Percentiles rank a stretch among this genome's conserved stretches.
phyloP scores from a whole-genome alignment of 768 basidiomycete species.

The Phaffia australis region DNA sequence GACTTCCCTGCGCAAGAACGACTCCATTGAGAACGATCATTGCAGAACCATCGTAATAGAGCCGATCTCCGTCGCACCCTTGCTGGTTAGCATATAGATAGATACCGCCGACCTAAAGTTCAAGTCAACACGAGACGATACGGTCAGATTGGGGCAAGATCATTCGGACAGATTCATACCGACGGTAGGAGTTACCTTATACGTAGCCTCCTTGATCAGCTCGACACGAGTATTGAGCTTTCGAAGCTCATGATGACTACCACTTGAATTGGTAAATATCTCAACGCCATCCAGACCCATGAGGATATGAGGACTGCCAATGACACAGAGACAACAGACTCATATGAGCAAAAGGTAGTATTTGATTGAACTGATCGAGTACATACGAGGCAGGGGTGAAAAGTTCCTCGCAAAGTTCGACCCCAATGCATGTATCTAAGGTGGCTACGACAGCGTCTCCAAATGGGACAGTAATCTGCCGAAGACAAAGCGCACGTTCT shows the following conservation, averaged over 20 bases:
- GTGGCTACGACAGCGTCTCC: conserved; percentile 93
- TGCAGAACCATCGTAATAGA: conserved; percentile 96
- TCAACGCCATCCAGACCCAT: conserved; percentile 99
- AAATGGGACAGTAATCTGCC: conserved; percentile 76
- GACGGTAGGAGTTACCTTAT: conserved; percentile 53
- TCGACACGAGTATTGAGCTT: conserved; percentile 85
- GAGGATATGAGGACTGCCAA: conserved; percentile 73
- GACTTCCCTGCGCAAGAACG: conserved; percentile 86
- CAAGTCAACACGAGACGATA: neutral
- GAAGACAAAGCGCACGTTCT: conserved; percentile 2
- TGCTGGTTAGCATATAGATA: conserved; percentile 99
- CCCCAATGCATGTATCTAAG: conserved; percentile 85
- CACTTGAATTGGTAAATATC: conserved; percentile 97
- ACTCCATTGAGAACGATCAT: conserved; percentile 91
- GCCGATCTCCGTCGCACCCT: conserved; percentile 93
- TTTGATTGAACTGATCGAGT: neutral
- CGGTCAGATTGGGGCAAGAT: neutral
- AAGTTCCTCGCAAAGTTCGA: conserved; percentile 93
- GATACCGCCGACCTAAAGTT: conserved; percentile 74
- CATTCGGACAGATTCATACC: neutral
- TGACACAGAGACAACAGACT: neutral
- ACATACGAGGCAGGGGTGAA: conserved; percentile 87
- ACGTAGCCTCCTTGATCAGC: conserved; percentile 89
- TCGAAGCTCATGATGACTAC: conserved; percentile 96
- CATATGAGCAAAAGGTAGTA: conserved; percentile 9